Evolutionary conservation across 352 stramenopile genomes (phyloP).

Genomic region (Phytophthora crassamura): DNA sequence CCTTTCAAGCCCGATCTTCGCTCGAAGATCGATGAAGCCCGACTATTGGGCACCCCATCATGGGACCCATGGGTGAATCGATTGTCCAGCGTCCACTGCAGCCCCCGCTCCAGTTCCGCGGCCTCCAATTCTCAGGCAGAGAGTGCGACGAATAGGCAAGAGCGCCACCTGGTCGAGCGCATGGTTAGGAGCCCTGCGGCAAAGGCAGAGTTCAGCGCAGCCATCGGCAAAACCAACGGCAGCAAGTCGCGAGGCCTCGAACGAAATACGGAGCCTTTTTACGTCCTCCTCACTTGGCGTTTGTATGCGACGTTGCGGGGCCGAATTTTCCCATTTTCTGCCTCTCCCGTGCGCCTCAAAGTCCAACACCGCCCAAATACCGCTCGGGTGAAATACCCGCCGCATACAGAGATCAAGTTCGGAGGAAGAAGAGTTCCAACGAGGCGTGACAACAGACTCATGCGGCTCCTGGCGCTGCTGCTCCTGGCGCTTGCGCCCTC

Average conservation of each 20-base stretch:
- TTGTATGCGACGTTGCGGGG: slow-evolving; percentile 20
- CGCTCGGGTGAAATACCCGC: too few relatives aligned
- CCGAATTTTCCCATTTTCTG: slow-evolving; percentile 23
- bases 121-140: too few relatives aligned
- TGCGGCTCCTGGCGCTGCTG: slow-evolving; percentile 21
- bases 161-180: too few relatives aligned
- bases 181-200: too few relatives aligned
- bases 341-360: slow-evolving; percentile 20
- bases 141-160: too few relatives aligned
- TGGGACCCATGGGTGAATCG: too few relatives aligned
- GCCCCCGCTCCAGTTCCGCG: too few relatives aligned
- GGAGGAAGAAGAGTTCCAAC: background rate
- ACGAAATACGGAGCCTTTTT: slow-evolving; percentile 14
- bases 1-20: too few relatives aligned
- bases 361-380: background rate
- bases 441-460: background rate
- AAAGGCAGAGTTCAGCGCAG: slow-evolving; percentile 6
- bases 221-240: too few relatives aligned
- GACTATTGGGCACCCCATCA: too few relatives aligned
- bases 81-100: too few relatives aligned
- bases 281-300: slow-evolving; percentile 5
- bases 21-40: too few relatives aligned
- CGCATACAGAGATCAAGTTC: slow-evolving; percentile 7
- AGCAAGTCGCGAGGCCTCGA: slow-evolving; percentile 21
- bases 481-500: slow-evolving; percentile 20